Conservation (phyloP, 805 yeast genomes). For the Monosporozyma yasuniensis region DNA sequence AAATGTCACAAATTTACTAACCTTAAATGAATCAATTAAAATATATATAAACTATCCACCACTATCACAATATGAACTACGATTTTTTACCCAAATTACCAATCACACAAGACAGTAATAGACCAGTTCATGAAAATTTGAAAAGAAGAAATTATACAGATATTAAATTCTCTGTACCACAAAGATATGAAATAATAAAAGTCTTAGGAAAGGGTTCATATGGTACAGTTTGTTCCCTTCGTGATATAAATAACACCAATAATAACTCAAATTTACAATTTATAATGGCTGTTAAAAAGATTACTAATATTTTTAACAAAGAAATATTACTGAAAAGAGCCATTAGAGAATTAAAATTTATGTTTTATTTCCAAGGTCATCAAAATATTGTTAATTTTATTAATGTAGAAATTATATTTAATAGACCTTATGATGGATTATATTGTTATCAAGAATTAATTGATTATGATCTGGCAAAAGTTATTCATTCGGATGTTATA, state of each 20-base stretch:
- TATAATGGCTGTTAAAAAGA: conserved; percentile 69
- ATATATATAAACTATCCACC: no score
- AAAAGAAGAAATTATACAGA: conserved; percentile 34
- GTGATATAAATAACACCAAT: no score
- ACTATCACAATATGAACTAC: no score
- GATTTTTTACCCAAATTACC: no score
- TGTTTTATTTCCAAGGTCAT: conserved; percentile 81
- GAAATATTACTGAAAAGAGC: conserved; percentile 71
- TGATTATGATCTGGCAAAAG: conserved; percentile 71
- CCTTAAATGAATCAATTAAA: conserved; percentile 45
- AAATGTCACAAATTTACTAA: conserved; percentile 41
- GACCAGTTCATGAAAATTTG: neutral
- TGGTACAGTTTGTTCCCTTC: conserved; percentile 75
- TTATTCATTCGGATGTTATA: conserved; percentile 68
- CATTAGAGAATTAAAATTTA: conserved; percentile 68
- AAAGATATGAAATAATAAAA: conserved; percentile 47
- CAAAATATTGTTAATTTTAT: conserved; percentile 66
- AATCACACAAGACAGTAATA: conserved; percentile 86
- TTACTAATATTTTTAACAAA: conserved; percentile 56
- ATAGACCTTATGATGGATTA: conserved; percentile 70
- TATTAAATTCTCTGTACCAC: conserved; percentile 53
- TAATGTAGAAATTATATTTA: conserved; percentile 62
- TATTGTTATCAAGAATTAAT: conserved; percentile 83
- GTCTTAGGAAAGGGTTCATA: conserved; percentile 79
- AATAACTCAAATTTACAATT: neutral